Conservation (phyloP, 2,329 filamentous ascomycete species). For the Ciborinia camelliae region DNA sequence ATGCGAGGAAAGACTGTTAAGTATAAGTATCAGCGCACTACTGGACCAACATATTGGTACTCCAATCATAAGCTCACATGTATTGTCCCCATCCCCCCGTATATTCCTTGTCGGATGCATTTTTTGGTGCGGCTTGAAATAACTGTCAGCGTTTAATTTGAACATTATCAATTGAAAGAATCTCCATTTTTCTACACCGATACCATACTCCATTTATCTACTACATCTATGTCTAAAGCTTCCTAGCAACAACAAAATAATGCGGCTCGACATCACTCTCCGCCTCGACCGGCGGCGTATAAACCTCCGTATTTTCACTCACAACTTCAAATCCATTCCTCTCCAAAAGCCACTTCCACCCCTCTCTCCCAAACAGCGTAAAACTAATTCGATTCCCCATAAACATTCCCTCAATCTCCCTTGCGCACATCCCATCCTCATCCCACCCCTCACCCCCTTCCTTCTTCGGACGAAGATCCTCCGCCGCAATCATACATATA, state of each 20-base stretch:
- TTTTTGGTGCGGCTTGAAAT: too few species aligned
- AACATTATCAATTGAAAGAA: too few species aligned
- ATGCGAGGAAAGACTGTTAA: too few species aligned
- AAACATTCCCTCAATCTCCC: background rate
- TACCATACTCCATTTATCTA: too few species aligned
- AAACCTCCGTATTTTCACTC: background rate
- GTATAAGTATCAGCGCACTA: too few species aligned
- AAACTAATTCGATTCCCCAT: background rate
- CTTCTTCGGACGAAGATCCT: background rate
- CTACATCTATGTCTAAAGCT: background rate
- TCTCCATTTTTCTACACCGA: background rate
- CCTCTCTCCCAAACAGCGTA: background rate
- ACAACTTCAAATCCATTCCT: background rate
- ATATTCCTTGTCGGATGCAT: too few species aligned
- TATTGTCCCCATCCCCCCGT: too few species aligned
- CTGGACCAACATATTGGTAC: too few species aligned
- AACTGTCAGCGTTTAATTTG: too few species aligned
- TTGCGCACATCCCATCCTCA: background rate
- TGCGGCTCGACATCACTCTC: background rate
- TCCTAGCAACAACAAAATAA: background rate
- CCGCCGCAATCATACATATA: constrained; percentile 3
- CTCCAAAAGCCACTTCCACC: constrained; percentile 7
- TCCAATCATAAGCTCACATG: too few species aligned
- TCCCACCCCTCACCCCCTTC: background rate
- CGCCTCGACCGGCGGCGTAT: background rate